Base-by-base conservation (phyloP, 345 rosid genomes). In the Gossypium stocksii region DNA sequence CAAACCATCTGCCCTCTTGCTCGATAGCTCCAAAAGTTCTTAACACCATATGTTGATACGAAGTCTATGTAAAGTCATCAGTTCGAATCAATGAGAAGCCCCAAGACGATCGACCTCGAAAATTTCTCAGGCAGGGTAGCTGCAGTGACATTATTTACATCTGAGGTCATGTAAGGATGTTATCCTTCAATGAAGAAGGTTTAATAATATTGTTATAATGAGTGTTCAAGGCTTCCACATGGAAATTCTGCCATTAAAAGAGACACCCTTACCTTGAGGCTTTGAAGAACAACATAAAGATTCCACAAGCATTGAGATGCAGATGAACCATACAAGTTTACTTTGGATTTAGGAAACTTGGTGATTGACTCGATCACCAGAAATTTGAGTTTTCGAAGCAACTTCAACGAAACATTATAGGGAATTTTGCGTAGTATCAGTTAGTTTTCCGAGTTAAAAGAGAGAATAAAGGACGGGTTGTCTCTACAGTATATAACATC, bases 81-180 rank as follows among this genome's bases (percentile, higher is more conserved):
- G 92, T 81, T 29, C 85, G 82, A 7, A 91, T 60, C 63, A 87
- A 56, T 25, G 93, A 74, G 81, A 81, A 81, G 17, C 95, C 92
- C 27, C 57, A 87, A n/a, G 93, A 90, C 0, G 90, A 91, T 43
- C 87, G 83, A 1, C 93, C 93, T 3, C 90, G 93, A 83, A 82
- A 80, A 89, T 16, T 81, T 85, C 76, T 85, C 81, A 0, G 89
- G 87, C 14, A 87, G 79, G 6, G 90, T 93, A 1, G 95, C 86
- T 6, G 91, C 41, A 34, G 41, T 34, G 41, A 34, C 41, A 34
- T 89, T 85, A 29, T 77, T 70, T 2, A 82, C 82, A 66, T 89
- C 88, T 17, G 87, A 81, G 68, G 94, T 88, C 86, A 86, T 81
- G 76, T 78, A 80, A 46, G 93, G 91, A 46, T 83, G 78, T 60